Percentiles rank a stretch among this genome's conserved stretches.
Evolutionary conservation across 371 early-diverging fungal genomes (phyloP).

Genomic region (Apophysomyces elegans): DNA sequence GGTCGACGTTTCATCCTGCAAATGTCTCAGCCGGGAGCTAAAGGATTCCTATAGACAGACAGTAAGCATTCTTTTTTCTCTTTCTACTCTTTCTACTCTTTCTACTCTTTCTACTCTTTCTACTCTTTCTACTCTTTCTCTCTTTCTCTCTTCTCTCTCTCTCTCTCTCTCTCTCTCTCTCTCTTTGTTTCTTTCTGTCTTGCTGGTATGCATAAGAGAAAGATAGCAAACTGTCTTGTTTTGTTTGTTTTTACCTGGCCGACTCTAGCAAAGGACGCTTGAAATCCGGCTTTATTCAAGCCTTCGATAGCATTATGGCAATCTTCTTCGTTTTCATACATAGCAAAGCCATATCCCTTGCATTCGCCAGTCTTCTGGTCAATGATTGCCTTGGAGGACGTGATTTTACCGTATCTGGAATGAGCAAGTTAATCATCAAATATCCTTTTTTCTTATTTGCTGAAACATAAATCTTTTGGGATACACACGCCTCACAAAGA

Average conservation of each 20-base stretch:
- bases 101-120: too few relatives aligned
- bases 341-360: conserved; percentile 91
- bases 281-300: conserved; percentile 65
- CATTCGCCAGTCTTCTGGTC: conserved; percentile 80
- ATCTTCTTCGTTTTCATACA: conserved; percentile 76
- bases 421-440: background rate
- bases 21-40: conserved; percentile 69
- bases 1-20: conserved; percentile 77
- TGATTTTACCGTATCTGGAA: conserved; percentile 73
- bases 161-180: too few relatives aligned
- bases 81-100: too few relatives aligned
- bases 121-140: too few relatives aligned
- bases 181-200: too few relatives aligned
- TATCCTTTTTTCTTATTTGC: background rate
- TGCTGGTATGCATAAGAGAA: background rate
- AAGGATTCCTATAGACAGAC: conserved; percentile 68
- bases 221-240: background rate
- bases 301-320: conserved; percentile 70
- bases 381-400: conserved; percentile 84
- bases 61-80: background rate
- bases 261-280: conserved; percentile 78
- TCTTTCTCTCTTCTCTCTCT: too few relatives aligned
- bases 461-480: too few relatives aligned
- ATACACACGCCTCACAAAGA: conserved; percentile 56
- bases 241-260: conserved; percentile 38